phyloP scores from a whole-genome alignment of 768 basidiomycete genomes.

The Lactarius psammicola region DNA sequence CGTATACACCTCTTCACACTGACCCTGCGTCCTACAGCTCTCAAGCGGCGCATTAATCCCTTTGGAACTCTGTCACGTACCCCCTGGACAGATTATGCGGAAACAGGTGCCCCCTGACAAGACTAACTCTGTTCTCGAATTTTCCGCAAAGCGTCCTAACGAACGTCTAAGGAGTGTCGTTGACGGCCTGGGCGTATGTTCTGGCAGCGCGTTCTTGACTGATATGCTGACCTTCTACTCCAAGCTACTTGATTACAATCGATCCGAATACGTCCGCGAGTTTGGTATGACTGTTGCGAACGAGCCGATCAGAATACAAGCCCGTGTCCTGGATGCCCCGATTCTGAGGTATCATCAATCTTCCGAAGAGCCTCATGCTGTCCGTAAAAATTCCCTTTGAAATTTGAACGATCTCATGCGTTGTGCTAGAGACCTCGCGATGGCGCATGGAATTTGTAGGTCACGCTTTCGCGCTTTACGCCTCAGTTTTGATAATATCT shows the following conservation, averaged over 20 bases:
- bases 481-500: background rate
- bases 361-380: conserved; percentile 56
- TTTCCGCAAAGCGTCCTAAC: conserved; percentile 61
- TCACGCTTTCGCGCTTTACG: conserved; percentile 1
- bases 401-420: background rate
- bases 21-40: conserved; percentile 43
- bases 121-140: conserved; percentile 58
- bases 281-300: conserved; percentile 66
- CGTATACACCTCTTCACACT: background rate
- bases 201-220: background rate
- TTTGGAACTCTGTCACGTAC: conserved; percentile 62
- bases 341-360: conserved; percentile 61
- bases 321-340: conserved; percentile 63
- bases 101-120: conserved; percentile 70
- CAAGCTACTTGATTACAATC: conserved; percentile 49
- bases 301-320: conserved; percentile 56
- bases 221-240: conserved; percentile 5
- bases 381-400: conserved; percentile 36
- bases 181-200: conserved; percentile 50
- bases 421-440: conserved; percentile 52
- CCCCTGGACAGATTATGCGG: conserved; percentile 65
- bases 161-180: conserved; percentile 57
- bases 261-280: conserved; percentile 56
- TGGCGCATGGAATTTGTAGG: conserved; percentile 78
- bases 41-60: conserved; percentile 62